Conservation (phyloP, 495 filamentous ascomycete species). For the Cudoniella acicularis region DNA sequence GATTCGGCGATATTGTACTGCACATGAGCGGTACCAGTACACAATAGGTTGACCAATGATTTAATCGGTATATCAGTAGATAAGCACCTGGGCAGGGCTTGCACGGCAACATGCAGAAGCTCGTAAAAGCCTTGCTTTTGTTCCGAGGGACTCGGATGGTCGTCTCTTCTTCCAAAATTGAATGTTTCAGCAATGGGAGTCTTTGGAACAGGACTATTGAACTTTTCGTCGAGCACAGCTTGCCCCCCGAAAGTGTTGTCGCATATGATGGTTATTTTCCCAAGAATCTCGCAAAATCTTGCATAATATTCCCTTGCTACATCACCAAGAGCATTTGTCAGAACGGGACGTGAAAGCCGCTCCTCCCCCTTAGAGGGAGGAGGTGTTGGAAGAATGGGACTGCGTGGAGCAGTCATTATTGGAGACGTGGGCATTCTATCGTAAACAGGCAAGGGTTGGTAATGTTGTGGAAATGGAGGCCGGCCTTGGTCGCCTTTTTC, state of each 20-base stretch:
- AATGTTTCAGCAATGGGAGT: conserved; percentile 94
- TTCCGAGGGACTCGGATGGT: conserved; percentile 67
- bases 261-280: conserved; percentile 92
- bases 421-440: conserved; percentile 51
- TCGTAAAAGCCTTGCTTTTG: conserved; percentile 96
- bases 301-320: conserved; percentile 78
- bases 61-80: conserved; percentile 90
- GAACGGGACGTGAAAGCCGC: conserved; percentile 68
- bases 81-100: conserved; percentile 88
- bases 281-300: conserved; percentile 89
- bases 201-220: conserved; percentile 78
- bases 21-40: conserved; percentile 94
- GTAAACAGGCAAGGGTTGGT: conserved; percentile 35
- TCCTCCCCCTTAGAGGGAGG: conserved; percentile 41
- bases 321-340: conserved; percentile 66
- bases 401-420: conserved; percentile 41
- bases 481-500: conserved; percentile 76
- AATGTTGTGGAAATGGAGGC: conserved; percentile 75
- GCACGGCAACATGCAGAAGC: conserved; percentile 89
- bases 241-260: conserved; percentile 97
- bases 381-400: conserved; percentile 25
- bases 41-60: conserved; percentile 89
- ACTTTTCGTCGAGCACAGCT: conserved; percentile 91
- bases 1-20: conserved; percentile 88
- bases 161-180: conserved; percentile 78